Conservation (phyloP, 257 asterid genomes). For the Solanum lycopersicoides region DNA sequence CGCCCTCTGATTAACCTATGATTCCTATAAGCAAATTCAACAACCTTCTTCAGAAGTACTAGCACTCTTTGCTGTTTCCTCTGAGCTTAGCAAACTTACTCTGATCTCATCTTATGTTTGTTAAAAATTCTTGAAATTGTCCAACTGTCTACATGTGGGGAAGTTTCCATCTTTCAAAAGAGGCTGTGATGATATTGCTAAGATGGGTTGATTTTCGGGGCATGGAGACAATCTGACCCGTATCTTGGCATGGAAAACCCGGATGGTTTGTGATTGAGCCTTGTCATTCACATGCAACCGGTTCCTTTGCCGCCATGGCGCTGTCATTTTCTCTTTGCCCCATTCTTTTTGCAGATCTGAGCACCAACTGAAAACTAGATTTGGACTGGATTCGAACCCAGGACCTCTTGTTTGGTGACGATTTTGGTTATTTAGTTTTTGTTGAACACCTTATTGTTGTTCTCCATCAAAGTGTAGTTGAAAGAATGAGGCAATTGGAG, state of each 20-base stretch:
- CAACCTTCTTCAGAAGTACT: background rate
- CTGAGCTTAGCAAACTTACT: background rate
- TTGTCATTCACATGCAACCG: background rate
- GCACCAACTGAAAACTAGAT: background rate
- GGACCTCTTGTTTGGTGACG: background rate
- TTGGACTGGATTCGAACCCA: background rate
- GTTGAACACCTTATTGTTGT: background rate
- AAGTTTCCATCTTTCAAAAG: background rate
- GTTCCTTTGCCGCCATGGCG: background rate
- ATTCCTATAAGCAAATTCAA: background rate
- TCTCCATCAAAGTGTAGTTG: background rate
- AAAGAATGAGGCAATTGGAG: background rate
- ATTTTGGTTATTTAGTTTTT: background rate
- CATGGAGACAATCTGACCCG: background rate
- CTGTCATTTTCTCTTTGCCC: background rate
- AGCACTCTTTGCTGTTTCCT: background rate
- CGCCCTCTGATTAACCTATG: background rate
- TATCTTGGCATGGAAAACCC: background rate
- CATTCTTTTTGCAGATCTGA: background rate
- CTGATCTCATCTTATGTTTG: background rate
- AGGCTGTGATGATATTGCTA: background rate
- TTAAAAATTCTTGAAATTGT: background rate
- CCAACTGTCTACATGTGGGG: background rate
- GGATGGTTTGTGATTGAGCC: background rate
- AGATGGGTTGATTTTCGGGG: background rate